A percentile compares a stretch with the other conserved stretches of the same genome.
These are phyloP conservation scores for Euphorbia schlechtendalii DNA, from an alignment of 441 rosid species.

Conservation along the genomic window DNA sequence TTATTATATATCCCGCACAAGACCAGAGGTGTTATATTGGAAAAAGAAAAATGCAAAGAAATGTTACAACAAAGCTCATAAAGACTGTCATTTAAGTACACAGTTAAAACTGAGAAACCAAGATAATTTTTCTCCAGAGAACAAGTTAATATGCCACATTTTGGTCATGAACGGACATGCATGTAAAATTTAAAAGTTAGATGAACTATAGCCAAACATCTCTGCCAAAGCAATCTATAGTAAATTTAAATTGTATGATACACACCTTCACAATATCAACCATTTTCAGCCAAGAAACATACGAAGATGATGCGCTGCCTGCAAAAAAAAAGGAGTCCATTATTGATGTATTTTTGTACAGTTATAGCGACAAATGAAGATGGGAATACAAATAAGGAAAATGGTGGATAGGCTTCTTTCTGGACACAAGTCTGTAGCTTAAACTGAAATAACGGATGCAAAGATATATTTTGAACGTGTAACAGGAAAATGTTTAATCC, in stretches of 20 bases:
- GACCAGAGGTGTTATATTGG: neutral
- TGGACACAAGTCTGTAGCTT: neutral
- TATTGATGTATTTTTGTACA: neutral
- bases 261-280: conserved; percentile 59
- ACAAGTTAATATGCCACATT: neutral
- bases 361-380: neutral
- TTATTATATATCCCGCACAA: neutral
- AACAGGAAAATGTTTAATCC: neutral
- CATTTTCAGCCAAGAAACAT: conserved; percentile 49
- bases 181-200: neutral
- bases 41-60: neutral
- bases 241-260: conserved; percentile 9
- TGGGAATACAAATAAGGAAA: neutral
- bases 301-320: conserved; percentile 30
- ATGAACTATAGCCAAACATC: neutral
- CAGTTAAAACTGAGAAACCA: neutral
- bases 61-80: neutral
- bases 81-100: neutral
- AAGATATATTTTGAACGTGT: conserved; percentile 2
- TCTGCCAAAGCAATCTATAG: neutral
- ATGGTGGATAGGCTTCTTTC: neutral
- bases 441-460: neutral
- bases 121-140: neutral
- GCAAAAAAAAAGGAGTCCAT: conserved; percentile 14
- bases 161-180: neutral